Evolutionary conservation across 129 eudicot genomes (phyloP).

Genomic region (Solidago caesia): DNA sequence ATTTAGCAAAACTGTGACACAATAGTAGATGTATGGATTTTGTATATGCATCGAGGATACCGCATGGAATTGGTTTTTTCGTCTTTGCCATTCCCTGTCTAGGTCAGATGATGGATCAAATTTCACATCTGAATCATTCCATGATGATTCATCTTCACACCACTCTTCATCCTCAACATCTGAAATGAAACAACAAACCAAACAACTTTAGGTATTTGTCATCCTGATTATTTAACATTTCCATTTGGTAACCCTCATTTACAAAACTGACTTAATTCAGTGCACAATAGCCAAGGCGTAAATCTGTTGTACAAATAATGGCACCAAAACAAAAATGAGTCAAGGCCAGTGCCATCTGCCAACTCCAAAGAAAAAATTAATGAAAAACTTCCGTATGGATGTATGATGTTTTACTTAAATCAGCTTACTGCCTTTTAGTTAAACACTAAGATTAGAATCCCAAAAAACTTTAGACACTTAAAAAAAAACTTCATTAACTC

Average conservation of each 20-base stretch:
- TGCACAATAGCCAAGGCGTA: background rate
- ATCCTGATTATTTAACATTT: background rate
- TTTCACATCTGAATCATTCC: constrained; percentile 41
- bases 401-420: background rate
- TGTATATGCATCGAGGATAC: constrained; percentile 37
- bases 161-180: constrained; percentile 44
- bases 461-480: no score
- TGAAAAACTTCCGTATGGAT: background rate
- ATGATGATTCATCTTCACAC: constrained; percentile 58
- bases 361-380: background rate
- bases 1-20: background rate
- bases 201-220: background rate
- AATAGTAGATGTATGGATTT: constrained; percentile 7
- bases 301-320: background rate
- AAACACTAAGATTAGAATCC: background rate
- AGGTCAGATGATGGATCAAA: constrained; percentile 42
- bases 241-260: background rate
- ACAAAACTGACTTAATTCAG: background rate
- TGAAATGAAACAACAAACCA: constrained; percentile 26
- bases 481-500: background rate
- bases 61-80: constrained; percentile 62
- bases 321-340: background rate
- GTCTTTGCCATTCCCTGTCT: constrained; percentile 75
- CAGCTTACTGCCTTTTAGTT: background rate
- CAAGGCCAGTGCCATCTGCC: background rate